These are phyloP conservation scores for Fusarium torulosum DNA, from an alignment of 2,329 filamentous ascomycete species.

Conservation along the genomic window DNA sequence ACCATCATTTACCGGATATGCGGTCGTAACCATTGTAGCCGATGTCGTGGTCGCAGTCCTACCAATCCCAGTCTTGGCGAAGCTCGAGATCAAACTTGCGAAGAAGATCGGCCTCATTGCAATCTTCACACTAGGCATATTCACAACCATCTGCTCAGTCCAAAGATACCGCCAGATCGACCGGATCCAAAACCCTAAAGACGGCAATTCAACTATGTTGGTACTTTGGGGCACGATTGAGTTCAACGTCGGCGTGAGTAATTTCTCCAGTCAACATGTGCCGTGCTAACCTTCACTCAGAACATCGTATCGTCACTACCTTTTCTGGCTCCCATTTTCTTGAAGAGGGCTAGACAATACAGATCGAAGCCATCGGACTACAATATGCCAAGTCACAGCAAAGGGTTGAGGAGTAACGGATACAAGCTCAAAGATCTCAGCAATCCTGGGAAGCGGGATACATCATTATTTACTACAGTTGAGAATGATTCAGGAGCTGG, in stretches of 20 bases:
- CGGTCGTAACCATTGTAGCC: constrained; percentile 64
- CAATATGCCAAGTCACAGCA: constrained; percentile 48
- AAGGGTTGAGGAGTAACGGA: constrained; percentile 47
- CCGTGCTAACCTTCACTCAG: constrained; percentile 39
- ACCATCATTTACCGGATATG: constrained; percentile 64
- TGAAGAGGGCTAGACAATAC: constrained; percentile 59
- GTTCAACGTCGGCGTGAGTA: constrained; percentile 67
- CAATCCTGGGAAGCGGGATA: constrained; percentile 47
- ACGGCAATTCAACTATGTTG: constrained; percentile 68
- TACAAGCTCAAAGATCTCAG: constrained; percentile 58
- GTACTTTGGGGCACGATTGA: constrained; percentile 69
- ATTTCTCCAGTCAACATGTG: accelerated
- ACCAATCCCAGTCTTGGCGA: constrained; percentile 63
- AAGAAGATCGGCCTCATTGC: constrained; percentile 65
- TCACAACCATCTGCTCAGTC: constrained; percentile 67
- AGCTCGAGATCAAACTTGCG: constrained; percentile 60
- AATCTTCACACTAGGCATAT: constrained; percentile 66
- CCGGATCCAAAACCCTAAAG: constrained; percentile 59
- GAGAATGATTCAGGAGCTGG: constrained; percentile 45
- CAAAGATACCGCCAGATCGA: constrained; percentile 65
- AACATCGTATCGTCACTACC: constrained; percentile 62
- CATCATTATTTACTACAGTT: constrained; percentile 48
- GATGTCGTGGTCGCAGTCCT: constrained; percentile 64
- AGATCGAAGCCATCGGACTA: constrained; percentile 54
- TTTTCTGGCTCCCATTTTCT: constrained; percentile 59